Conservation (phyloP, 768 basidiomycete species). For the Termitomyces sp. region DNA sequence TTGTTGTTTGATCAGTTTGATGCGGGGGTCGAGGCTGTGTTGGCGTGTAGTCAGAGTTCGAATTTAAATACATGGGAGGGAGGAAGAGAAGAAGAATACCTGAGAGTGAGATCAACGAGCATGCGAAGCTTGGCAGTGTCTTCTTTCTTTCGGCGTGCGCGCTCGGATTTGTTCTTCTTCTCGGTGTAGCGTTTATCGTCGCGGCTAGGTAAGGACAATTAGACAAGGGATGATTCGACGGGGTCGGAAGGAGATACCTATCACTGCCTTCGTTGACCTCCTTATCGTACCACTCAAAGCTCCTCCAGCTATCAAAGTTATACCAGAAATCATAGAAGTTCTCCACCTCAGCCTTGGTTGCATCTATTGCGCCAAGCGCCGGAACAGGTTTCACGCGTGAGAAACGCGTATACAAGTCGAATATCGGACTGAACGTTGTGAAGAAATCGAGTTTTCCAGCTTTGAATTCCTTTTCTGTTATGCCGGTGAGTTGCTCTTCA, state of each 20-base stretch:
- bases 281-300: slow-evolving; percentile 97
- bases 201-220: slow-evolving; percentile 47
- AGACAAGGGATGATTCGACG: not conserved
- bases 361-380: slow-evolving; percentile 61
- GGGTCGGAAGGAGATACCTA: slow-evolving; percentile 43
- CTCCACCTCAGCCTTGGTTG: slow-evolving; percentile 79
- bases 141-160: slow-evolving; percentile 94
- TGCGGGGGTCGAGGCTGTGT: slow-evolving; percentile 75
- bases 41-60: not conserved
- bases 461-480: too few species aligned
- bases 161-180: slow-evolving; percentile 99
- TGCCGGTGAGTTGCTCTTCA: slow-evolving; percentile 26
- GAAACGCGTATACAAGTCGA: slow-evolving; percentile 90
- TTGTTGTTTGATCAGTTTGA: slow-evolving; percentile 94
- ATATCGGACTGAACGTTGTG: slow-evolving; percentile 70
- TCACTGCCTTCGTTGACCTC: slow-evolving; percentile 98
- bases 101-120: slow-evolving; percentile 81
- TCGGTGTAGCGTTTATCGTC: slow-evolving; percentile 99
- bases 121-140: slow-evolving; percentile 86
- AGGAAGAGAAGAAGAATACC: slow-evolving; percentile 20
- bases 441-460: slow-evolving; percentile 40
- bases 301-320: slow-evolving; percentile 98
- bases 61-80: not conserved
- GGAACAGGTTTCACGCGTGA: slow-evolving; percentile 83
- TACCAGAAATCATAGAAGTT: slow-evolving; percentile 99